These are phyloP conservation scores for Phytophthora pinifolia DNA, from an alignment of 352 stramenopile genomes.

Conservation along the genomic window DNA sequence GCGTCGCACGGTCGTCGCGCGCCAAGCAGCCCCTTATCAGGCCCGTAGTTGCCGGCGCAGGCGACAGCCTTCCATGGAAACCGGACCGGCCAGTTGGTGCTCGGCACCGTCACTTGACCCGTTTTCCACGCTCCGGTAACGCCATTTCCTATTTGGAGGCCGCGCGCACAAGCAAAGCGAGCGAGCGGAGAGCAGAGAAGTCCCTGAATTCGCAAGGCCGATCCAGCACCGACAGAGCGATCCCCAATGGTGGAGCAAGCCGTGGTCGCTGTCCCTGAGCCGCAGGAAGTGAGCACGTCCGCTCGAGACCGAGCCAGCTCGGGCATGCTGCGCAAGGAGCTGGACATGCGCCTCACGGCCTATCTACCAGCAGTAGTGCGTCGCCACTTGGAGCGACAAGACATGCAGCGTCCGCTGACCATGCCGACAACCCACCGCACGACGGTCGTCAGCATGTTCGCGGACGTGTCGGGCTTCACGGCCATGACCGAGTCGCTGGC, in stretches of 20 bases:
- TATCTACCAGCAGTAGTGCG: constrained; percentile 84
- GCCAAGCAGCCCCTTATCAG: constrained; percentile 13
- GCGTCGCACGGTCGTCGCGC: constrained; percentile 23
- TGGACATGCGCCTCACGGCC: constrained; percentile 80
- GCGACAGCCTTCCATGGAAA: constrained; percentile 28
- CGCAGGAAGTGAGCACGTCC: constrained; percentile 1
- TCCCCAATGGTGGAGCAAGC: constrained; percentile 16
- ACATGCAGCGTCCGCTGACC: constrained; percentile 31
- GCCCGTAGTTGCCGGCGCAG: neutral
- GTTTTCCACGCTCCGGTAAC: constrained; percentile 19
- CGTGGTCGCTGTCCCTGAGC: neutral
- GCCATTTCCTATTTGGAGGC: constrained; percentile 40
- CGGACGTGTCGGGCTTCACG: constrained; percentile 94
- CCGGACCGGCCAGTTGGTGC: constrained; percentile 21
- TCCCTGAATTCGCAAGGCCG: constrained; percentile 18
- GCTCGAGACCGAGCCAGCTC: constrained; percentile 35
- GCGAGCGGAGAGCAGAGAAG: neutral
- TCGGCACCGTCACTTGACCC: constrained; percentile 29
- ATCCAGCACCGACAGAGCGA: constrained; percentile 1
- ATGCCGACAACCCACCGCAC: constrained; percentile 76
- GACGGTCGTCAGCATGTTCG: constrained; percentile 91
- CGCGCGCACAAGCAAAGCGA: constrained; percentile 1
- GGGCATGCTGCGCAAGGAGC: constrained; percentile 62
- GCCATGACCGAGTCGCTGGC: constrained; percentile 92
- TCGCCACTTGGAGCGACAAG: constrained; percentile 67